Conservation (phyloP, 345 rosid genomes). For the Aquilaria malaccensis region DNA sequence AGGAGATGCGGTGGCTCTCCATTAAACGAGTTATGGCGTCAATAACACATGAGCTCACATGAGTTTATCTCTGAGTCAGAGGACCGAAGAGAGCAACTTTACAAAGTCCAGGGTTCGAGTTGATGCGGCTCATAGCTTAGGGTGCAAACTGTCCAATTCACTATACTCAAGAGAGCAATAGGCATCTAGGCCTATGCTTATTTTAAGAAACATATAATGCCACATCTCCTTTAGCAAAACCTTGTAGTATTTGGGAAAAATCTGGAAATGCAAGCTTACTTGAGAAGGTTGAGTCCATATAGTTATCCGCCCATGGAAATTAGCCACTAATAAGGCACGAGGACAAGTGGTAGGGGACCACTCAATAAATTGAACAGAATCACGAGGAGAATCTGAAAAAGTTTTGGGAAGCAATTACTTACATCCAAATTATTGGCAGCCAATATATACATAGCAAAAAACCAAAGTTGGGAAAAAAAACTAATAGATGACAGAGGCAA, state of each 20-base stretch:
- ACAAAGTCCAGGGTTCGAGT: no score
- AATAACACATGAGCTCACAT: no score
- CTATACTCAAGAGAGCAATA: no score
- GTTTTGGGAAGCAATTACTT: slow-evolving; percentile 9
- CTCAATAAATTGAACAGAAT: slow-evolving; percentile 96
- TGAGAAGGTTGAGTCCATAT: slow-evolving; percentile 97
- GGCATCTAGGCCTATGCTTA: no score
- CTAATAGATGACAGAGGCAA: neutral
- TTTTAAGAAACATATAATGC: no score
- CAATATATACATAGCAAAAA: neutral
- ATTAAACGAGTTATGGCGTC: no score
- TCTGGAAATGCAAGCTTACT: slow-evolving; percentile 32
- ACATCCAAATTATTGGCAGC: neutral
- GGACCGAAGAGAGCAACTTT: no score
- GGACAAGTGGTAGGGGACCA: slow-evolving; percentile 98
- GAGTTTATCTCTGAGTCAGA: no score
- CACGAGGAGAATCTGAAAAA: slow-evolving; percentile 91
- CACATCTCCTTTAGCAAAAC: no score
- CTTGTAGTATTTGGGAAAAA: neutral
- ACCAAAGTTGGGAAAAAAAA: neutral
- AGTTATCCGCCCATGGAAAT: slow-evolving; percentile 93
- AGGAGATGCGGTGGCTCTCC: no score
- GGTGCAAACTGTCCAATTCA: no score
- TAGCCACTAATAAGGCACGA: slow-evolving; percentile 88
- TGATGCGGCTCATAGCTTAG: no score